Evolutionary conservation across 352 stramenopile genomes (phyloP).

Genomic region (Phytopythium litorale): DNA sequence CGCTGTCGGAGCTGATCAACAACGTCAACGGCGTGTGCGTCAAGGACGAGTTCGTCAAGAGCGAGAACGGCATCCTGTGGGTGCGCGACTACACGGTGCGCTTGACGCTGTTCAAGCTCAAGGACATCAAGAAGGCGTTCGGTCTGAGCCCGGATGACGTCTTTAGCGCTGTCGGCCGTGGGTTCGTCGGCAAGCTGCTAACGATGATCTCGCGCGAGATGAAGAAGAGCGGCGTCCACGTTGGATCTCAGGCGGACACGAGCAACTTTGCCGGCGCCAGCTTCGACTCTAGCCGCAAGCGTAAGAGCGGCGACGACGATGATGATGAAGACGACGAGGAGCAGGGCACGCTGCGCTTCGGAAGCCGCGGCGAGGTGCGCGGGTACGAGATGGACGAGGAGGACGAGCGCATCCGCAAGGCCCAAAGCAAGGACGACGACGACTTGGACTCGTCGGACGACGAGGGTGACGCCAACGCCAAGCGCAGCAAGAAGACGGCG

Average conservation of each 20-base stretch:
- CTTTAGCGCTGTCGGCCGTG: conserved; percentile 75
- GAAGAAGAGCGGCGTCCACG: conserved; percentile 79
- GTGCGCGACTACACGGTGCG: conserved; percentile 96
- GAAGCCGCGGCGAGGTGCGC: conserved; percentile 70
- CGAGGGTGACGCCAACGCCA: conserved; percentile 32
- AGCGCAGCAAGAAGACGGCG: conserved; percentile 30
- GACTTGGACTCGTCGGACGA: conserved; percentile 43
- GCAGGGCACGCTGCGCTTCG: conserved; percentile 85
- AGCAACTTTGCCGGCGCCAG: conserved; percentile 28
- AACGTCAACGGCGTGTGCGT: conserved; percentile 91
- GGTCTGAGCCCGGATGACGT: conserved; percentile 94
- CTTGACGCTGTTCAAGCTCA: conserved; percentile 92
- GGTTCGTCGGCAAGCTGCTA: conserved; percentile 93
- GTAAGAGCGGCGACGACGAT: conserved; percentile 45
- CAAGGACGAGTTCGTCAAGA: conserved; percentile 88
- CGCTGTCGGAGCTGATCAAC: conserved; percentile 92
- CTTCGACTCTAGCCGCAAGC: conserved; percentile 38
- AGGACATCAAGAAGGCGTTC: conserved; percentile 96
- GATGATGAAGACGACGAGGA: conserved; percentile 85
- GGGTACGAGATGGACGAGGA: conserved; percentile 95
- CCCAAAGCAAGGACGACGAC: conserved; percentile 52
- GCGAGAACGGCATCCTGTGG: conserved; percentile 90
- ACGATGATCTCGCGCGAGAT: conserved; percentile 94
- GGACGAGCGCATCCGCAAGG: conserved; percentile 81
- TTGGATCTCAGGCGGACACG: conserved; percentile 46